Evolutionary conservation across 371 early-diverging fungal genomes (phyloP).

Genomic region (Mortierella sp.): DNA sequence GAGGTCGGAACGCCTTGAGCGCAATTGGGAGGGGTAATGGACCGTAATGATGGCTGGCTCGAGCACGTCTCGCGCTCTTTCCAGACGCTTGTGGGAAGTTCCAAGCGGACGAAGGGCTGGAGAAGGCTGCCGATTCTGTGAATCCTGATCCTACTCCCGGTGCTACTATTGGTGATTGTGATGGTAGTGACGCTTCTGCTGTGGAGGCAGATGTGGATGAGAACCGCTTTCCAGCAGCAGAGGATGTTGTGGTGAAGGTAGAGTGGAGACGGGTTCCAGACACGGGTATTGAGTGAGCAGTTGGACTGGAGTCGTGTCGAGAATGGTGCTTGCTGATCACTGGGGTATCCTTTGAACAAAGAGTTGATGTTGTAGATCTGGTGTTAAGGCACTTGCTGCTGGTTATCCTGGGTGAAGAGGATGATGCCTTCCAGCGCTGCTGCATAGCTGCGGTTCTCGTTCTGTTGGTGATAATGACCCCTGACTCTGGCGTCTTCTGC

Average conservation of each 20-base stretch:
- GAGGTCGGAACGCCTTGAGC: constrained; percentile 19
- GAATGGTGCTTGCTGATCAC: neutral
- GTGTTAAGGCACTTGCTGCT: neutral
- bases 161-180: neutral
- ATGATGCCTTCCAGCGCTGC: neutral
- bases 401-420: neutral
- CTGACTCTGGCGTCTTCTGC: neutral
- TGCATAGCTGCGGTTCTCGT: neutral
- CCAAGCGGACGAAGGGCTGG: constrained; percentile 26
- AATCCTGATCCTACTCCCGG: constrained; percentile 2
- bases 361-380: constrained; percentile 10
- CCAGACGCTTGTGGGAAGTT: constrained; percentile 23
- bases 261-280: neutral
- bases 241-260: neutral
- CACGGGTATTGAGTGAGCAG: constrained; percentile 13
- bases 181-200: neutral
- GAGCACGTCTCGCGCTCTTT: neutral
- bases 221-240: constrained; percentile 2
- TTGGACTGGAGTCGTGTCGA: neutral
- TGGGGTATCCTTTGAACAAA: constrained; percentile 12
- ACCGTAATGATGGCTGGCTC: neutral
- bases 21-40: constrained; percentile 44
- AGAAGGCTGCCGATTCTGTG: neutral
- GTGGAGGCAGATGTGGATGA: constrained; percentile 20
- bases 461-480: neutral